Evolutionary conservation across 1,284 basidiomycete genomes (phyloP).

Genomic region (Cryptococcus hybrid): DNA sequence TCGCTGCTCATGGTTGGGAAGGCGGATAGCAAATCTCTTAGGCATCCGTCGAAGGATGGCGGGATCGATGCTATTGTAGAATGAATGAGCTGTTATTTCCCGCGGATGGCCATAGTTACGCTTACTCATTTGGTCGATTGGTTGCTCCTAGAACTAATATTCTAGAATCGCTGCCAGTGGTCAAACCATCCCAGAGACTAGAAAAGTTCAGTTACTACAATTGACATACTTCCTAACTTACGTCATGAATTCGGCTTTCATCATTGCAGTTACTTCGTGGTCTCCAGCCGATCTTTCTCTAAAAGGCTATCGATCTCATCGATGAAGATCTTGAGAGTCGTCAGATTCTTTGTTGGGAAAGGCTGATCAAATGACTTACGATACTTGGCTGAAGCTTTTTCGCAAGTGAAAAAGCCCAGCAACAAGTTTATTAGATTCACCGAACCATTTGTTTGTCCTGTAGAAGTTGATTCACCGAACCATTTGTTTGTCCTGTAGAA

Average conservation of each 20-base stretch:
- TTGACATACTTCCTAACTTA: conserved; percentile 52
- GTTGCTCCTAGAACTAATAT: conserved; percentile 96
- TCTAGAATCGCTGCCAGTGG: conserved; percentile 65
- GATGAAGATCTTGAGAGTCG: conserved; percentile 61
- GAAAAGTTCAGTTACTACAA: not conserved
- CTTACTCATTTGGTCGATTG: conserved; percentile 68
- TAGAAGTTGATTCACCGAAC: conserved; percentile 71
- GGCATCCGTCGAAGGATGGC: conserved; percentile 97
- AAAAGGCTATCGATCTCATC: conserved; percentile 87
- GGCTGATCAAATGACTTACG: conserved; percentile 28
- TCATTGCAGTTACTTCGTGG: conserved; percentile 98
- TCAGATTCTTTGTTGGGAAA: not conserved
- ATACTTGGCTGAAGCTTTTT: conserved; percentile 71
- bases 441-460: conserved; percentile 88
- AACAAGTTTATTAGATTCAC: conserved; percentile 97
- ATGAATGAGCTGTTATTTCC: not conserved
- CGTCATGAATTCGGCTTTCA: conserved; percentile 99
- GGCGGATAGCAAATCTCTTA: conserved; percentile 86
- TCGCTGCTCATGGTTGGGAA: conserved; percentile 80
- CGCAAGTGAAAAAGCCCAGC: conserved; percentile 76
- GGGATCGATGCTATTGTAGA: conserved; percentile 76
- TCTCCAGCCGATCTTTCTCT: conserved; percentile 81
- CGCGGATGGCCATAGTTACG: not conserved
- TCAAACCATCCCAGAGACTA: conserved; percentile 96
- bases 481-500: conserved; percentile 69